Percentiles rank a stretch among this genome's conserved stretches.
Conservation (phyloP, 1,284 basidiomycete species). For the Fomitiporia mediterranea region DNA sequence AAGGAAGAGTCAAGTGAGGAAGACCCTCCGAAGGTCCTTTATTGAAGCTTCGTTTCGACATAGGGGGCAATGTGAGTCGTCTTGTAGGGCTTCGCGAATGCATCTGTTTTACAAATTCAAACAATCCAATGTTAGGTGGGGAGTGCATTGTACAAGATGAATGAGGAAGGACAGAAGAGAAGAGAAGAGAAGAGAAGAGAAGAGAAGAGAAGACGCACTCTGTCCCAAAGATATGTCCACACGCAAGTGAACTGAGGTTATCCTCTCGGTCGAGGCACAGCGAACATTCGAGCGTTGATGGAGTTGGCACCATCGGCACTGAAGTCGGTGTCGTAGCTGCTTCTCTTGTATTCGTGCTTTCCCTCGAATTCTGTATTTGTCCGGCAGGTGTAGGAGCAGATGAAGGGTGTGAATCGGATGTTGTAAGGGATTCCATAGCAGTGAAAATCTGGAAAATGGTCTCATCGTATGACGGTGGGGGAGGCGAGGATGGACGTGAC, state of each 20-base stretch:
- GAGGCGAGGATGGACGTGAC: neutral
- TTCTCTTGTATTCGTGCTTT: too few species aligned
- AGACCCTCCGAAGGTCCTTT: constrained; percentile 2
- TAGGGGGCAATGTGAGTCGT: constrained; percentile 1
- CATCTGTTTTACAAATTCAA: neutral
- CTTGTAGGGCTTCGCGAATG: neutral
- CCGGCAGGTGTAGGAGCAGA: neutral
- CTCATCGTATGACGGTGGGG: neutral
- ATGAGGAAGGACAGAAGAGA: too few species aligned
- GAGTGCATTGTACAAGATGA: neutral
- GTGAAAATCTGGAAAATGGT: neutral
- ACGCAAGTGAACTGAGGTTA: constrained; percentile 6
- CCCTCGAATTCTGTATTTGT: too few species aligned
- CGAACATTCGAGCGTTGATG: constrained; percentile 1
- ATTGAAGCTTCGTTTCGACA: neutral
- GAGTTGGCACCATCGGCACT: neutral
- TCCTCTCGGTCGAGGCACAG: constrained; percentile 11
- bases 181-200: neutral
- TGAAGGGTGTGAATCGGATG: neutral
- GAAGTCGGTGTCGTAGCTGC: neutral
- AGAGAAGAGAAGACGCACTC: neutral
- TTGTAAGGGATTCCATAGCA: neutral
- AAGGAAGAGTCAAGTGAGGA: neutral
- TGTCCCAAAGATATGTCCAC: constrained; percentile 15
- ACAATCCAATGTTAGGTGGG: neutral